Evolutionary conservation across 2,329 filamentous ascomycete species (phyloP), one percentile per base, ranked within the genome.

Genomic region (Hirsutella thompsonii): DNA sequence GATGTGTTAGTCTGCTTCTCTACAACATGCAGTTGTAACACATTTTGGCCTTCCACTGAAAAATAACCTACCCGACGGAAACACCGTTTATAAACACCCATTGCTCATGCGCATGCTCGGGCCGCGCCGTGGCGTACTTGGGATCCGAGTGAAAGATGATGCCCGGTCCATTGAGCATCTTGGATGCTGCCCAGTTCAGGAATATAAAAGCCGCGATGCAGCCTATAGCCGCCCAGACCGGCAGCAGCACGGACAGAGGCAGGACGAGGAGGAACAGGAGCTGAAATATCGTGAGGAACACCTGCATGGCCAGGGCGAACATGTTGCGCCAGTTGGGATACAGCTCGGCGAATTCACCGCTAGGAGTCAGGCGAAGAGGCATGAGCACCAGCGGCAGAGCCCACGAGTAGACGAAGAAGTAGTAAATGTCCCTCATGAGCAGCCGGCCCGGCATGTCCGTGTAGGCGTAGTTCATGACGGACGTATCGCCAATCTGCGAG

Each of bases 41-140:
- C n/a, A n/a, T n/a, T n/a, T n/a, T n/a, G n/a, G n/a, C n/a, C n/a
- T n/a, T n/a, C n/a, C n/a, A n/a, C n/a, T n/a, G n/a, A n/a, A n/a
- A n/a, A n/a, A n/a, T n/a, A 26, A 63, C 70, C 44, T 59, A 79
- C 74, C 71, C 73, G 28, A 70, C 70, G 9, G 71, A 75, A 21
- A 88, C 76, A 1, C 84, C 84, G 52, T 89, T 89, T 39, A 89
- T 58, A 54, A 83, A 89, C n/a, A 89, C 68, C 84, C 84, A 90
- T 51, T 79, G 72, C 60, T 89, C 83, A 40, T 76, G 66, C 10
- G 65, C 63, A 54, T 76, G 69, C 47, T 74, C 66, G 0, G 66
- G 64, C 16, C 59, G 56, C 2, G 59, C 58, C 14, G 66, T 56
- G 1, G 76, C 67, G 46, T 72, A 76, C 41, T 71, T 62, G 2